Conservation (phyloP, 768 basidiomycete genomes). For the Suillus brevipes region DNA sequence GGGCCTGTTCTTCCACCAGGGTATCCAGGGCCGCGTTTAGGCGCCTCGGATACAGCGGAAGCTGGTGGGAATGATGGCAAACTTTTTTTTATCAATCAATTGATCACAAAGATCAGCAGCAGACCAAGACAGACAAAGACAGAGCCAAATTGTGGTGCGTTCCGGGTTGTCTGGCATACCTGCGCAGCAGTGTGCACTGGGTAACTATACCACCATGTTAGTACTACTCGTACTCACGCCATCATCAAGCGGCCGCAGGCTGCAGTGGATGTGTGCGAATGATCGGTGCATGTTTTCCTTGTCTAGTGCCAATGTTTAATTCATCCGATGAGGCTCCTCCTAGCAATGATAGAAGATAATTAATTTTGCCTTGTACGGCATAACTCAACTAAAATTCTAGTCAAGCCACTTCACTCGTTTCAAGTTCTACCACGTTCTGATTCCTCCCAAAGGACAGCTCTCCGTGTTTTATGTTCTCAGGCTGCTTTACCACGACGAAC, state of each 20-base stretch:
- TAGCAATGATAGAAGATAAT: background rate
- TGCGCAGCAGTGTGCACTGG: background rate
- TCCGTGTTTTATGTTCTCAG: background rate
- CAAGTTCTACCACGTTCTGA: conserved; percentile 52
- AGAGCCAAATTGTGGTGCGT: background rate
- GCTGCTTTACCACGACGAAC: background rate
- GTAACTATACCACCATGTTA: background rate
- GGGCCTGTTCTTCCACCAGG: background rate
- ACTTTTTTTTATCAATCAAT: background rate
- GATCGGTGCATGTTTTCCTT: background rate
- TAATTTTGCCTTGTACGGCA: background rate
- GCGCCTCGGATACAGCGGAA: background rate
- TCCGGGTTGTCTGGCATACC: background rate
- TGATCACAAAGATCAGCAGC: background rate
- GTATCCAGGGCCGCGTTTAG: background rate
- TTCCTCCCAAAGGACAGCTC: conserved; percentile 47
- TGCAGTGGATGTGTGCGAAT: background rate
- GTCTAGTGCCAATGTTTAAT: background rate
- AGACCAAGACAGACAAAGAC: background rate
- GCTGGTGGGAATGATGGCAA: background rate
- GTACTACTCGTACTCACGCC: background rate
- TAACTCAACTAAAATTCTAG: conserved; percentile 29
- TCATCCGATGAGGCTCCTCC: background rate
- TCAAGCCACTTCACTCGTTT: conserved; percentile 73
- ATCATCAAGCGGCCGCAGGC: background rate